Base-by-base conservation (phyloP, 768 basidiomycete species). In the Tephrocybe rancida region DNA sequence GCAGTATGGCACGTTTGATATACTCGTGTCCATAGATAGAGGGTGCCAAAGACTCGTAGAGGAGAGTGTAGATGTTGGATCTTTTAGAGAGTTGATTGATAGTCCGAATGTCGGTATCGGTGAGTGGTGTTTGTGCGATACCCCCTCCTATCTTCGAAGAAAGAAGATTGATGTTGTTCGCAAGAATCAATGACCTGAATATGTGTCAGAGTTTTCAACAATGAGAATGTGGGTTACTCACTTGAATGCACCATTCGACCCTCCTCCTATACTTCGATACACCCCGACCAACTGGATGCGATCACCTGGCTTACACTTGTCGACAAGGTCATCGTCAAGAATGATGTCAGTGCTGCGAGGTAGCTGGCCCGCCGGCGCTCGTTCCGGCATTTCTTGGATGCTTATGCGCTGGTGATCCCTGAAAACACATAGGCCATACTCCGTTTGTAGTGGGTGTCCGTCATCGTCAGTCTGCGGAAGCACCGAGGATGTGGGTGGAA, bases 331-430 rank as follows among this genome's bases (percentile, higher is more conserved):
- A 58, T 97, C 95, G 61, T 97, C 96, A 58, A 98, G 72, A 41
- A 98, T 91, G 48, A 98, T 89, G 69, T 99, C 97, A 30, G 94
- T 95, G 63, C 95, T 95, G 44, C 97, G 82, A 41, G 97, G 97
- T 25, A 99, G 78, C 70, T 98, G 96, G 25, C 97, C 97, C 39
- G 97, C 91, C 22, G 97, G 97, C 13, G 97, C 95, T 21, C 97
- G 86, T 72, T 99, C 97, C 2, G 97, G 97, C 96, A 99, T 98
- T 67, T 99, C 97, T 74, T 99, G 97, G 57, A 99, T 98, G 69
- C 87, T 94, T 66, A 98, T 92, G 59, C 94, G 86, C 71, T 99
- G 97, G 70, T 98, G 93, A 72, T 99, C 97, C 52, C 92, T 80
- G 76, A 97, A 99, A 7, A 90, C 83, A 66, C 90, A 92, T 58